Percentiles rank a stretch among this genome's conserved stretches.
Evolutionary conservation across 1,284 basidiomycete species (phyloP).

Genomic region (Ganoderma meredithae): DNA sequence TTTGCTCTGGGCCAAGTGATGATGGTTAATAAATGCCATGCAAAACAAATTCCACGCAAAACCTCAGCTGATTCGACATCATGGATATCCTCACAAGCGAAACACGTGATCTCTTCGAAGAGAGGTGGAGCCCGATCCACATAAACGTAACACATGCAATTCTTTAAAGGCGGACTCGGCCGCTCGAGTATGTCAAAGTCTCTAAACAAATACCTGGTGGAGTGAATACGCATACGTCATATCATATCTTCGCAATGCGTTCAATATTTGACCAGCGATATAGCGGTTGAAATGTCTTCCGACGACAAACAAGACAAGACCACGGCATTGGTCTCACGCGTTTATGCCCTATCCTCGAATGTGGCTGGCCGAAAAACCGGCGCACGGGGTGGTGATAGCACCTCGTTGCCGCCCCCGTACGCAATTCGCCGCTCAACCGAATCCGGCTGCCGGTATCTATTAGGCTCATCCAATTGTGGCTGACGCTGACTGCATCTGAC

Average conservation of each 20-base stretch:
- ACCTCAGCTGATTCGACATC: background rate
- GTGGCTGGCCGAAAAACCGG: background rate
- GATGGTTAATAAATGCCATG: background rate
- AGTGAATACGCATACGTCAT: background rate
- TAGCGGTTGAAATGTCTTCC: slow-evolving; percentile 5
- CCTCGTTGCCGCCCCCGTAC: background rate
- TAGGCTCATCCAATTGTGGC: too few relatives aligned
- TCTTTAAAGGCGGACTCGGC: too few relatives aligned
- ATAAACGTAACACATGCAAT: background rate
- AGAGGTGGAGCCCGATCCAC: background rate
- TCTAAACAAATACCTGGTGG: background rate
- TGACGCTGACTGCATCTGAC: background rate
- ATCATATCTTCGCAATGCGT: background rate
- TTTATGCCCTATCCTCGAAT: background rate
- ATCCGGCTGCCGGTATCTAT: background rate
- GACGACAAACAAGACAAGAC: background rate
- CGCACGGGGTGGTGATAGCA: background rate
- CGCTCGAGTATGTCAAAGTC: background rate
- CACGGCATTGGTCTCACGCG: background rate
- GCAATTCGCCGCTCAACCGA: background rate
- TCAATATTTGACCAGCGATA: background rate
- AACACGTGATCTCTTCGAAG: background rate
- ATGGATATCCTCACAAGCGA: too few relatives aligned
- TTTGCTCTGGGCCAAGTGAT: background rate
- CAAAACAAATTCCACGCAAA: background rate